These are phyloP conservation scores for Trichoderma atrobrunneum DNA, from an alignment of 2,329 filamentous ascomycete species.

Conservation along the genomic window DNA sequence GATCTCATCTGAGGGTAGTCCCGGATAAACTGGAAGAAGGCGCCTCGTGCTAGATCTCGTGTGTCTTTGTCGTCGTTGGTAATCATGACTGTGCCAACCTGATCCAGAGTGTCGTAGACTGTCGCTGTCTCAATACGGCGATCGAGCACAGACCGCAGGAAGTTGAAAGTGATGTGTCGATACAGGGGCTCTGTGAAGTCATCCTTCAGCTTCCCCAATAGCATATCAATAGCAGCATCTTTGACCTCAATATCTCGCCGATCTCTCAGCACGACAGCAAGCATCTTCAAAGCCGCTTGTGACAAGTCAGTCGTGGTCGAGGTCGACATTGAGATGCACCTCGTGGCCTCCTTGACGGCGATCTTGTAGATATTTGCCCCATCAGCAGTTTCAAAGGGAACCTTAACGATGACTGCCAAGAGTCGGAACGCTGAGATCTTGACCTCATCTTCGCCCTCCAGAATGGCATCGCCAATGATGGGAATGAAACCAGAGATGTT, in stretches of 20 bases:
- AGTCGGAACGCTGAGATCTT: constrained; percentile 84
- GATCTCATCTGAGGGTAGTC: constrained; percentile 92
- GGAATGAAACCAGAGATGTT: constrained; percentile 86
- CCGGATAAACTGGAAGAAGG: constrained; percentile 90
- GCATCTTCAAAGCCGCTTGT: constrained; percentile 83
- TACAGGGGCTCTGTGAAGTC: constrained; percentile 91
- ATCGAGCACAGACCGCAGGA: constrained; percentile 81
- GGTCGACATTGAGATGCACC: constrained; percentile 71
- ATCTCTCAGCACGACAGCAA: constrained; percentile 82
- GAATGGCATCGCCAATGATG: constrained; percentile 80
- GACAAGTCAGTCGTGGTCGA: constrained; percentile 80
- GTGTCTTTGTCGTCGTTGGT: constrained; percentile 90
- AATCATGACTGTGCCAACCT: constrained; percentile 88
- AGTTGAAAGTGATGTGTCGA: constrained; percentile 91
- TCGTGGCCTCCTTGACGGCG: constrained; percentile 81
- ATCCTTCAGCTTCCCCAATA: constrained; percentile 77
- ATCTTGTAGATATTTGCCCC: constrained; percentile 65
- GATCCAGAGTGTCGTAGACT: constrained; percentile 88
- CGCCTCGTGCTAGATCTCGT: constrained; percentile 80
- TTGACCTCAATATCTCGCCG: constrained; percentile 72
- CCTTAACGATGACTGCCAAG: constrained; percentile 79
- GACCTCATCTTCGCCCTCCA: constrained; percentile 86
- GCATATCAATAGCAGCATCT: constrained; percentile 76
- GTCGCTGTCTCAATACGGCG: constrained; percentile 80
- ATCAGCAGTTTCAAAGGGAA: constrained; percentile 72